Conservation (phyloP, 2,329 filamentous ascomycete species). For the Fusarium keratoplasticum region DNA sequence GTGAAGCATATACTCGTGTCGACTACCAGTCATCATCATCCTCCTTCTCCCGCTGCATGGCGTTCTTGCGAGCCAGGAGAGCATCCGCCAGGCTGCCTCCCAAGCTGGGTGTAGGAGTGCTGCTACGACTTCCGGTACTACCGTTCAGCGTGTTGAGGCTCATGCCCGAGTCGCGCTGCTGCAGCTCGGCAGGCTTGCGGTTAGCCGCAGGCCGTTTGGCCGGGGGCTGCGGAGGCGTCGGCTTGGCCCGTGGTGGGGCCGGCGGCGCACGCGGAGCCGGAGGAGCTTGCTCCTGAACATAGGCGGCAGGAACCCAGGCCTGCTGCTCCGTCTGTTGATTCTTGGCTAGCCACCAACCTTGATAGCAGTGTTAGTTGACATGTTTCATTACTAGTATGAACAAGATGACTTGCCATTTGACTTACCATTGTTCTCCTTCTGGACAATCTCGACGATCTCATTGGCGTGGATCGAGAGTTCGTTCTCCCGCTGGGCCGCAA, state of each 20-base stretch:
- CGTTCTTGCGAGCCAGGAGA: slow-evolving; percentile 79
- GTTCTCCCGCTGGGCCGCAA: slow-evolving; percentile 84
- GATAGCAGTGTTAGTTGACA: slow-evolving; percentile 47
- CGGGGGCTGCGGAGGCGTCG: slow-evolving; percentile 80
- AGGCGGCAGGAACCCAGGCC: slow-evolving; percentile 94
- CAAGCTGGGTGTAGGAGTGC: slow-evolving; percentile 77
- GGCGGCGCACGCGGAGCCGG: slow-evolving; percentile 73
- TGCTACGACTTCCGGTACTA: slow-evolving; percentile 72
- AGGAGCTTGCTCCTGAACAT: slow-evolving; percentile 85
- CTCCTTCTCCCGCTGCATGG: slow-evolving; percentile 77
- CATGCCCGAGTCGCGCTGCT: slow-evolving; percentile 78
- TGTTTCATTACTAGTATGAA: background rate
- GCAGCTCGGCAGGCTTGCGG: slow-evolving; percentile 77
- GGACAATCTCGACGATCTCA: slow-evolving; percentile 88
- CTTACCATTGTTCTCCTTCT: slow-evolving; percentile 95
- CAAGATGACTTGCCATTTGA: slow-evolving; percentile 75
- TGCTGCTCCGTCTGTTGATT: slow-evolving; percentile 68
- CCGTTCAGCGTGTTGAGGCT: slow-evolving; percentile 69
- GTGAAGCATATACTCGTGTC: slow-evolving; percentile 42
- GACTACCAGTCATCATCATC: slow-evolving; percentile 78
- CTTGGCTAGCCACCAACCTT: slow-evolving; percentile 97
- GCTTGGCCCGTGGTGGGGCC: slow-evolving; percentile 73
- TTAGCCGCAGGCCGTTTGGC: slow-evolving; percentile 80
- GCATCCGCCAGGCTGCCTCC: slow-evolving; percentile 82
- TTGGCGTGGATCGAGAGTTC: slow-evolving; percentile 85